Evolutionary conservation across 345 rosid genomes (phyloP).

Genomic region (Populus alba): DNA sequence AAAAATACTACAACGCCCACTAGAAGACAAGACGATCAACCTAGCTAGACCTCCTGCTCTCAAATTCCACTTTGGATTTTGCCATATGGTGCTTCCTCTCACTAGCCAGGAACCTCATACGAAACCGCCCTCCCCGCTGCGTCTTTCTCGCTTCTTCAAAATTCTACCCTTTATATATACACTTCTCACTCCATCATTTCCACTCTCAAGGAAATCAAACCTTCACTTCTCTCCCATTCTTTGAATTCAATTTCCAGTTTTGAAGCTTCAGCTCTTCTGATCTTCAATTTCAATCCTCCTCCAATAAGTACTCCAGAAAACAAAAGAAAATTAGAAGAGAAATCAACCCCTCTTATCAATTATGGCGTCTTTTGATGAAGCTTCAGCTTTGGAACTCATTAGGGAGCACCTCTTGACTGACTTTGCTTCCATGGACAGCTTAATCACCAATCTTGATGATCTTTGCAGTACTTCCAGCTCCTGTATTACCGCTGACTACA

Average conservation of each 20-base stretch:
- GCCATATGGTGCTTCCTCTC: conserved; percentile 26
- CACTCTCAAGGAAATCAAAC: conserved; percentile 28
- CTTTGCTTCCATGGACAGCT: conserved; percentile 38
- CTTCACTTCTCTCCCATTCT: background rate
- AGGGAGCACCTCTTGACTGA: conserved; percentile 64
- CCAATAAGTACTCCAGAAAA: background rate
- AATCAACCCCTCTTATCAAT: background rate
- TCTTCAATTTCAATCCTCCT: too few relatives aligned
- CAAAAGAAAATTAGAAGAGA: background rate
- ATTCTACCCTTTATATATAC: conserved; percentile 19
- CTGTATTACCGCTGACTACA: background rate
- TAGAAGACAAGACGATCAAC: too few relatives aligned
- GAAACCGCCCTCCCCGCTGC: background rate
- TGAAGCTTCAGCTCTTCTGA: background rate
- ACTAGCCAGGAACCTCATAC: conserved; percentile 25
- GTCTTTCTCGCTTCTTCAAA: background rate
- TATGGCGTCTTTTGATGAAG: conserved; percentile 37
- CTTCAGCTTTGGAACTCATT: conserved; percentile 52
- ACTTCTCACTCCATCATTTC: conserved; percentile 21
- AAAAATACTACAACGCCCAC: too few relatives aligned
- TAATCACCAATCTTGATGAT: conserved; percentile 26
- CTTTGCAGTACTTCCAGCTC: conserved; percentile 2
- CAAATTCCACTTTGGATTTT: background rate
- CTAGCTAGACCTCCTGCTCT: too few relatives aligned
- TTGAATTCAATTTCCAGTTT: background rate